Percentiles rank a stretch among this genome's conserved stretches.
phyloP scores from a whole-genome alignment of 1,284 basidiomycete species.

The Trichosporon sp. region DNA sequence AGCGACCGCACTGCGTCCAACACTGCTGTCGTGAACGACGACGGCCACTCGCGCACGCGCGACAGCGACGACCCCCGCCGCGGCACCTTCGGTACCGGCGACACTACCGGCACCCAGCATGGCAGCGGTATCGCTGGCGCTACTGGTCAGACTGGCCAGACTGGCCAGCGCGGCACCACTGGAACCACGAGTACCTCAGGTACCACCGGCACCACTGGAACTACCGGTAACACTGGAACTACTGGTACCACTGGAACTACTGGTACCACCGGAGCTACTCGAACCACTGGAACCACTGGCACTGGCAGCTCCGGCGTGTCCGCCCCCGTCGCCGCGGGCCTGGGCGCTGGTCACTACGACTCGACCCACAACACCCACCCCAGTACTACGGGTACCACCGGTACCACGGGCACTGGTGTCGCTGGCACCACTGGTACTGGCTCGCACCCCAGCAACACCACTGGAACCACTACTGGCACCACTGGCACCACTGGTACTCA shows the following conservation, averaged over 20 bases:
- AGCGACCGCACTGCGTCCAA: slow-evolving; percentile 8
- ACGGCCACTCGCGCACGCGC: background rate
- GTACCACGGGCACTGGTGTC: background rate
- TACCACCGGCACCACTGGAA: too few species aligned
- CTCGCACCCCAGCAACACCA: too few species aligned
- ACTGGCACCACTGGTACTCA: background rate
- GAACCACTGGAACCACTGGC: background rate
- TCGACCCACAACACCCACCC: background rate
- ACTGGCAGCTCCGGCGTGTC: background rate
- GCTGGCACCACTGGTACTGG: background rate
- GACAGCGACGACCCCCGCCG: background rate
- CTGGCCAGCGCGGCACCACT: too few species aligned
- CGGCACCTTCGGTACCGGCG: background rate
- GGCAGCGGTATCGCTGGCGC: too few species aligned
- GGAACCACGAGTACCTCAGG: too few species aligned
- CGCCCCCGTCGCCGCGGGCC: background rate
- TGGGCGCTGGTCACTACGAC: slow-evolving; percentile 10
- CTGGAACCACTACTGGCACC: background rate
- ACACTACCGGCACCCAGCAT: background rate
- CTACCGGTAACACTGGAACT: too few species aligned
- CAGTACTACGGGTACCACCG: slow-evolving; percentile 16
- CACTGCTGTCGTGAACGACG: slow-evolving; percentile 7
- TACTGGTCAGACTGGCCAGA: too few species aligned
- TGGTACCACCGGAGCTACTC: background rate
- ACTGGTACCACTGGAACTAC: background rate